Conservation (phyloP, 108 stramenopile genomes). For the Cylindrotheca fusiformis region DNA sequence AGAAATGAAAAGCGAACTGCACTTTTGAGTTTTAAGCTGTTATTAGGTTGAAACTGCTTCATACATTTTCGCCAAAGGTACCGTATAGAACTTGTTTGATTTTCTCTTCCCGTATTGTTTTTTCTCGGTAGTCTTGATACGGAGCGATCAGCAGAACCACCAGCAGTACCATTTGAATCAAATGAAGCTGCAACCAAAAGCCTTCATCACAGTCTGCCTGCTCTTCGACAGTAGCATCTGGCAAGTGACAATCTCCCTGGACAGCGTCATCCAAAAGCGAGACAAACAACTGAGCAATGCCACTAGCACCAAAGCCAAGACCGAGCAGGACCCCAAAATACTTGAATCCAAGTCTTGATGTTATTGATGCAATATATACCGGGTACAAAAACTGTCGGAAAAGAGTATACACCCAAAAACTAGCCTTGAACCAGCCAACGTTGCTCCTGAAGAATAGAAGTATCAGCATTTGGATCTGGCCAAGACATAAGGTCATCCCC, state of each 20-base stretch:
- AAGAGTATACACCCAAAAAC: conserved; percentile 43
- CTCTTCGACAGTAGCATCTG: background rate
- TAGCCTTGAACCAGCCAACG: conserved; percentile 13
- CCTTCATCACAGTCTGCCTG: conserved; percentile 13
- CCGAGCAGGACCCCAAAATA: conserved; percentile 62
- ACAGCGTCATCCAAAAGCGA: conserved; percentile 11
- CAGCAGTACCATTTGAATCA: conserved; percentile 14
- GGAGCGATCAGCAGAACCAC: conserved; percentile 12
- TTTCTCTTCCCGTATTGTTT: background rate
- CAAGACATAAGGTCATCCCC: conserved; percentile 29
- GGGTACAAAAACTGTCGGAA: conserved; percentile 51
- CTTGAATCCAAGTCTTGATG: conserved; percentile 53
- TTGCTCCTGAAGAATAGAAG: conserved; percentile 18
- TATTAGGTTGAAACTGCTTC: too few species aligned
- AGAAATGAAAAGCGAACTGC: too few species aligned
- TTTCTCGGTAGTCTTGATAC: conserved; percentile 7
- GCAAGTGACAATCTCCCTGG: conserved; percentile 22
- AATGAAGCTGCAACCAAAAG: conserved; percentile 7
- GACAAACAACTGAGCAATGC: conserved; percentile 34
- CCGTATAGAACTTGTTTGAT: conserved; percentile 4
- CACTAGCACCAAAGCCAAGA: conserved; percentile 43
- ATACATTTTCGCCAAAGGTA: too few species aligned
- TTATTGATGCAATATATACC: conserved; percentile 50
- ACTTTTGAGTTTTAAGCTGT: too few species aligned
- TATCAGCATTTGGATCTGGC: conserved; percentile 36